Evolutionary conservation across 495 filamentous ascomycete species (phyloP), one percentile per base, ranked within the genome.

Genomic region (Apiosordaria backusii): DNA sequence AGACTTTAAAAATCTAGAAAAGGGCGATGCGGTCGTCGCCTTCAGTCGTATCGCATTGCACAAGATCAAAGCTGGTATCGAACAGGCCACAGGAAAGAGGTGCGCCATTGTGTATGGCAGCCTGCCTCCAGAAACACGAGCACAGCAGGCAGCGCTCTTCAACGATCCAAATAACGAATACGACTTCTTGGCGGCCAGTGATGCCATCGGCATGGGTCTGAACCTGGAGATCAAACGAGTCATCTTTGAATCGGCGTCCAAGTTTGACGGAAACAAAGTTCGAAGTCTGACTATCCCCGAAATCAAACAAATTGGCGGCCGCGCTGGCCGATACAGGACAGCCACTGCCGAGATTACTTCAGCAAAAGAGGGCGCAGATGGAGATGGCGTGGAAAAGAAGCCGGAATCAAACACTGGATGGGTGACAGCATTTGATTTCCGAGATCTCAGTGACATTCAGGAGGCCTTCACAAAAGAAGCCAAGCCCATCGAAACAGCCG

Each of bases 181-280:
- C 74, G 93, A 99, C 70, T 93, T 89, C 67, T 81, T 99, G 4
- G 92, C 94, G 25, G 95, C 95, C 18, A 97, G 92, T 70, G 95
- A 99, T 75, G 95, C 95, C 23, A 92, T 99, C 68, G 95, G 95
- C 23, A 99, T 99, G 95, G 95, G 95, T 1, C 78, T 99, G 29
- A 99, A 99, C 76, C 73, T 99, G 79, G 93, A 91, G 73, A 89
- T 95, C 78, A 96, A 92, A 71, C 90, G 95, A 45, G 81, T 99
- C 66, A 85, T 99, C 63, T 97, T 99, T 71, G 90, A 96, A 70
- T 79, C 90, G 7, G 80, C 84, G 1, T 75, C 81, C 58, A 99
- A 97, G 74, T 86, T 81, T 57, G 80, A 88, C 63, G 87, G 88
- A 3, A 50, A 13, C 1, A 73, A 72, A 10, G 79, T 80, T 26